A percentile compares a stretch with the other conserved stretches of the same genome.
Conservation (phyloP, 2,329 filamentous ascomycete species). For the Beauveria sp. region DNA sequence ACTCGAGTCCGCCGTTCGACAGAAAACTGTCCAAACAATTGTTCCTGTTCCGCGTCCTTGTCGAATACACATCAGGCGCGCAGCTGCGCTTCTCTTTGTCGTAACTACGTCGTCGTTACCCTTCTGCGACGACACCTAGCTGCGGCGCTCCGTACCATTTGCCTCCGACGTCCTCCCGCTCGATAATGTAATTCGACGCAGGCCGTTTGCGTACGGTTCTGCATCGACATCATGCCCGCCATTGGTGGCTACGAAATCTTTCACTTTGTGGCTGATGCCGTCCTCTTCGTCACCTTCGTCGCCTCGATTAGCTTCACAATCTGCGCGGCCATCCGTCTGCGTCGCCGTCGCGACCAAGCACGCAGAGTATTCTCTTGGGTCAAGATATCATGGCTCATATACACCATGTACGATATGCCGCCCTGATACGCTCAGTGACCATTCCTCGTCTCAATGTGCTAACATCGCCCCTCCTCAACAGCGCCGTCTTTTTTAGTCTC, state of each 20-base stretch:
- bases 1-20: too few species aligned
- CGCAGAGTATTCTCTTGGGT: conserved; percentile 11
- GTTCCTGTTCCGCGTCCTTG: too few species aligned
- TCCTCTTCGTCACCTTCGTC: conserved; percentile 5
- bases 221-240: conserved; percentile 2
- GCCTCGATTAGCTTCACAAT: conserved; percentile 8
- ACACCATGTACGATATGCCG: neutral
- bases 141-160: neutral
- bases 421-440: neutral
- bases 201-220: conserved; percentile 6
- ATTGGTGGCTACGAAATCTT: conserved; percentile 7
- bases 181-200: conserved; percentile 7
- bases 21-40: too few species aligned
- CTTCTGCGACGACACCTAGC: neutral
- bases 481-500: neutral
- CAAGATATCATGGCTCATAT: conserved; percentile 7
- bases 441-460: neutral
- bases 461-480: neutral
- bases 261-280: conserved; percentile 4
- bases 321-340: conserved; percentile 1
- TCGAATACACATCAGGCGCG: too few species aligned
- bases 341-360: conserved; percentile 8
- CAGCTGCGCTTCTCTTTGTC: too few species aligned
- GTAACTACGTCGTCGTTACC: neutral
- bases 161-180: neutral